Conservation (phyloP, 75 land plant genomes). For the Cunninghamia lanceolata region DNA sequence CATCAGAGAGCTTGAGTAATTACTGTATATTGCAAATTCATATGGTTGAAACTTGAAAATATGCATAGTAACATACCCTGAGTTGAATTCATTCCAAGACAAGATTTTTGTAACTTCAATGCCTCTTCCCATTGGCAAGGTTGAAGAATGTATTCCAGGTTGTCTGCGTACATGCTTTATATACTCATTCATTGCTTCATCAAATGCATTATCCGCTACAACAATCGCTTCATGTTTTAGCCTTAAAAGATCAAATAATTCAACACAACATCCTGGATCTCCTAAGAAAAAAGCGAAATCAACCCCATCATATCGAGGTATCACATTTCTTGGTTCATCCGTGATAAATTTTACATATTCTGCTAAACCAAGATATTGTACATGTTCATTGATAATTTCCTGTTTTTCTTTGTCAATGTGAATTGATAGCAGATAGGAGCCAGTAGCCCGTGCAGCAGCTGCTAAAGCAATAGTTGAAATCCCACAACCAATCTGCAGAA, state of each 20-base stretch:
- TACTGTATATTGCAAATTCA: not conserved
- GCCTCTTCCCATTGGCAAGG: constrained; percentile 38
- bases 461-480: constrained; percentile 45
- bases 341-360: constrained; percentile 36
- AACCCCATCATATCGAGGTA: constrained; percentile 22
- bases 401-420: constrained; percentile 30
- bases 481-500: constrained; percentile 46
- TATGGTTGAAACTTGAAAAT: constrained; percentile 11
- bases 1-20: not conserved
- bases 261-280: constrained; percentile 25
- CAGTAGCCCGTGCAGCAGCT: constrained; percentile 38
- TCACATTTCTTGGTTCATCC: constrained; percentile 27
- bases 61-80: constrained; percentile 29
- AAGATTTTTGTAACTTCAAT: constrained; percentile 41
- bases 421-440: constrained; percentile 22
- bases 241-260: constrained; percentile 40
- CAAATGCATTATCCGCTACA: constrained; percentile 43
- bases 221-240: constrained; percentile 34
- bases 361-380: constrained; percentile 28
- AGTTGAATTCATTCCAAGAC: constrained; percentile 34
- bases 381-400: constrained; percentile 17
- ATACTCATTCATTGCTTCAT: constrained; percentile 40
- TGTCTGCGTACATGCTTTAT: constrained; percentile 45
- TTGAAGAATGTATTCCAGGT: constrained; percentile 45
- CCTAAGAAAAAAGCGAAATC: constrained; percentile 40